Evolutionary conservation across 176 grass and related monocot species (phyloP), one percentile per base, ranked within the genome.

Genomic region (Tillandsia fasciculata): DNA sequence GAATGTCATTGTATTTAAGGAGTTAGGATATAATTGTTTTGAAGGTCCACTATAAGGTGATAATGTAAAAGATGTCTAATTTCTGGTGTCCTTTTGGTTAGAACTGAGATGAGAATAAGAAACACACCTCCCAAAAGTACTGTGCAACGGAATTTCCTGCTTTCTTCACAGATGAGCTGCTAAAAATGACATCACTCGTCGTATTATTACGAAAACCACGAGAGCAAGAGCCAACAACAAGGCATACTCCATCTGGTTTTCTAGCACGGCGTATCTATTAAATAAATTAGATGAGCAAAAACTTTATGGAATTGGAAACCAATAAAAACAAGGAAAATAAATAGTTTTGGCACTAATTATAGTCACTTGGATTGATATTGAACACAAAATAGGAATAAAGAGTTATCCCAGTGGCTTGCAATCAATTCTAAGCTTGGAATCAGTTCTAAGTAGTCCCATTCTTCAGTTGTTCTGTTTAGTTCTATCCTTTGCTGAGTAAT

Each of bases 211-310:
- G 56, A 81, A 97, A 97, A 75, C 93, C 93, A 87, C 66, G 83
- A 81, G 83, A 85, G 48, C 83, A 90, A 87, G 89, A 48, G 68
- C 93, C 93, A 78, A 97, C 93, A 13, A 90, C 89, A 78, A 97
- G 93, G 66, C 93, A 97, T 52, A 97, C 74, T 63, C 93, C 93
- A 87, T 97, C 93, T 17, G 93, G 93, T 64, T 90, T 97, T 85
- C 82, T 92, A 56, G 79, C 79, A 20, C 79, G 67, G 15, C 89
- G 82, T 72, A 97, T 81, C 93, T 88, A 70, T 58, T 76, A 33
- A 70, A 70, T 80, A 24, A 79, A 72, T 22, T 57, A 74, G n/a
- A 61, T 59, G 54, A 59, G 9, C 18, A 18, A 59, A 15, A 59
- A 59, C 15, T 59, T 15, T 15, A 59, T 59, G 4, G 54, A 59